phyloP scores from a whole-genome alignment of 306 rosid genomes.

The Begonia fuchsioides region DNA sequence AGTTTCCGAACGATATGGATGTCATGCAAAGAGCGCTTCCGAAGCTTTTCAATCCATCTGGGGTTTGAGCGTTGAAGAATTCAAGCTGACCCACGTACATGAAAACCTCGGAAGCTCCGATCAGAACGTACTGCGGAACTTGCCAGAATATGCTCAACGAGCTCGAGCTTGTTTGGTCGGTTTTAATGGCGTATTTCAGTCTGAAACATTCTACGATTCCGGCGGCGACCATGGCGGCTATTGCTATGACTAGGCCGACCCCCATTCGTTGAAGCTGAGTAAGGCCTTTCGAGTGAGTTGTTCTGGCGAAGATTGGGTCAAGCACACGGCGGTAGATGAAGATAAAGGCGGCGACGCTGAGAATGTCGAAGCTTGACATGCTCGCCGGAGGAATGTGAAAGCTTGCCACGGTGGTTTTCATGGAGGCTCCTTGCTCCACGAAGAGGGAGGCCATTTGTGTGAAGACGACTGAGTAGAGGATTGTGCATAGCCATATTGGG shows the following conservation, averaged over 20 bases:
- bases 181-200: slow-evolving; percentile 18
- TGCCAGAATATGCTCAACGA: slow-evolving; percentile 64
- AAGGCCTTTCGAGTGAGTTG: slow-evolving; percentile 24
- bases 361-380: slow-evolving; percentile 77
- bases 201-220: slow-evolving; percentile 48
- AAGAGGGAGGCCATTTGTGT: slow-evolving; percentile 84
- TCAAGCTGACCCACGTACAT: slow-evolving; percentile 76
- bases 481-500: slow-evolving; percentile 77
- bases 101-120: slow-evolving; percentile 78
- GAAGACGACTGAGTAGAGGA: slow-evolving; percentile 61
- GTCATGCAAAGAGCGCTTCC: slow-evolving; percentile 81
- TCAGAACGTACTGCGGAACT: slow-evolving; percentile 48
- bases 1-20: slow-evolving; percentile 71
- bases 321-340: slow-evolving; percentile 44
- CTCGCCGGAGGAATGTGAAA: slow-evolving; percentile 75
- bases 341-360: slow-evolving; percentile 52
- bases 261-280: slow-evolving; percentile 77
- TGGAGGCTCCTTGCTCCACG: slow-evolving; percentile 74
- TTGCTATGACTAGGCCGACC: slow-evolving; percentile 53
- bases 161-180: slow-evolving; percentile 27
- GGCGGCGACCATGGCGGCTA: slow-evolving; percentile 51
- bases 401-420: slow-evolving; percentile 39
- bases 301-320: slow-evolving; percentile 24
- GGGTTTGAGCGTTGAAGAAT: slow-evolving; percentile 67
- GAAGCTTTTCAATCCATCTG: slow-evolving; percentile 70